Evolutionary conservation across 352 stramenopile species (phyloP), one percentile per base, ranked within the genome.

Genomic region (Globisporangium acanthophoron): DNA sequence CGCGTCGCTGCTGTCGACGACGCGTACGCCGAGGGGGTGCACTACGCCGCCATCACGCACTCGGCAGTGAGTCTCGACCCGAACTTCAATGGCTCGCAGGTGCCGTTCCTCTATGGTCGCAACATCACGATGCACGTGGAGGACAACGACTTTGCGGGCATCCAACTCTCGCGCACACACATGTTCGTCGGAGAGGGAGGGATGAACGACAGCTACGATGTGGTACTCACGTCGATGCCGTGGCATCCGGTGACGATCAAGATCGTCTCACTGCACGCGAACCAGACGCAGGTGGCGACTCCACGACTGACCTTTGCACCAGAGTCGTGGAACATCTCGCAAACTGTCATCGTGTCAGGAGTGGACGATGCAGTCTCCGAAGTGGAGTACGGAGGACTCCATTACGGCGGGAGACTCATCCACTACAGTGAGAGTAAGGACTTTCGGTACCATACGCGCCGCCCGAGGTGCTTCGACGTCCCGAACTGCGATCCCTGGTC

Each of bases 91-190:
- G 70, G 74, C 5, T 8, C 40, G 13, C 54, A 71, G 12, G 85
- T 76, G 3, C 82, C 82, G 16, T 92, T 92, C 51, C 57, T 90
- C 16, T 76, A 79, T 16, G 80, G 80, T 3, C 64, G 67, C 21
- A 81, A 75, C 43, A 58, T 90, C 7, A 83, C 73, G 3, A 67
- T 92, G 24, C 76, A 87, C 49, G 85, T 92, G 45, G 65, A 83
- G 8, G 82, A 92, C 64, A 85, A 92, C 49, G 82, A 92, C 48
- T 54, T 73, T 3, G 67, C 82, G 0, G 68, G 78, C 2, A 64
- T 90, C 16, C 58, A 63, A 11, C 62, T 90, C 3, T 87, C 80
- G 1, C 73, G 82, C 21, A 59, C 66, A 6, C 78, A 90, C 33
- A 27, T 88, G 52, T 90, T 83, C 57, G 62, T 83, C 0, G 78